These are phyloP conservation scores for Aspergillus conjunctus DNA, from an alignment of 495 filamentous ascomycete genomes.

Conservation along the genomic window DNA sequence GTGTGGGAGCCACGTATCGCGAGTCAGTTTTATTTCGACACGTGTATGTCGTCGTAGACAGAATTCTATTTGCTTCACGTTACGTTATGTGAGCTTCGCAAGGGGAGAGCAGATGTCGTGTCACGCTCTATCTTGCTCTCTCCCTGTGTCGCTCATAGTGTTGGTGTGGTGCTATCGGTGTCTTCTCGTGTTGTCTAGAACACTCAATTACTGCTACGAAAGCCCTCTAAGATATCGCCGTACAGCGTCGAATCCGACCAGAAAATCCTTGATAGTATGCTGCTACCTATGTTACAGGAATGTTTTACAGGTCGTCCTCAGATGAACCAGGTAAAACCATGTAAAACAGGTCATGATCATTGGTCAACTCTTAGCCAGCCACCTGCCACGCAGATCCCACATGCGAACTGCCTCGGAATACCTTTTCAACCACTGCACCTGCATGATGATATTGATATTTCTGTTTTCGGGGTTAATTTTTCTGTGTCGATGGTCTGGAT, in stretches of 20 bases:
- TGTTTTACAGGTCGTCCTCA: slow-evolving; percentile 8
- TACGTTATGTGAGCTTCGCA: too few relatives aligned
- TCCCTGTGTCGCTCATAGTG: too few relatives aligned
- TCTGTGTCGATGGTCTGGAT: neutral
- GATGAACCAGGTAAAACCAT: slow-evolving; percentile 5
- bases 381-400: slow-evolving; percentile 16
- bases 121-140: too few relatives aligned
- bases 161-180: too few relatives aligned
- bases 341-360: slow-evolving; percentile 19
- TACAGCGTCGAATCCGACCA: neutral
- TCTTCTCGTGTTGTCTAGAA: too few relatives aligned
- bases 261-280: slow-evolving; percentile 1
- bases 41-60: too few relatives aligned
- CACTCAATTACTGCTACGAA: neutral
- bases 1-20: too few relatives aligned
- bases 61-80: too few relatives aligned
- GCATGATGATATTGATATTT: slow-evolving; percentile 1
- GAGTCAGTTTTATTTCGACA: too few relatives aligned
- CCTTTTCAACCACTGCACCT: slow-evolving; percentile 10
- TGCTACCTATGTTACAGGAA: slow-evolving; percentile 1
- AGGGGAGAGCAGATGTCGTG: too few relatives aligned
- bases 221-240: neutral
- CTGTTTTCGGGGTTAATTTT: neutral
- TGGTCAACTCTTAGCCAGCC: slow-evolving; percentile 17
- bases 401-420: slow-evolving; percentile 15